A percentile compares a stretch with the other conserved stretches of the same genome.
phyloP scores from a whole-genome alignment of 1,284 basidiomycete species.

The Apiotrichum gracile region DNA sequence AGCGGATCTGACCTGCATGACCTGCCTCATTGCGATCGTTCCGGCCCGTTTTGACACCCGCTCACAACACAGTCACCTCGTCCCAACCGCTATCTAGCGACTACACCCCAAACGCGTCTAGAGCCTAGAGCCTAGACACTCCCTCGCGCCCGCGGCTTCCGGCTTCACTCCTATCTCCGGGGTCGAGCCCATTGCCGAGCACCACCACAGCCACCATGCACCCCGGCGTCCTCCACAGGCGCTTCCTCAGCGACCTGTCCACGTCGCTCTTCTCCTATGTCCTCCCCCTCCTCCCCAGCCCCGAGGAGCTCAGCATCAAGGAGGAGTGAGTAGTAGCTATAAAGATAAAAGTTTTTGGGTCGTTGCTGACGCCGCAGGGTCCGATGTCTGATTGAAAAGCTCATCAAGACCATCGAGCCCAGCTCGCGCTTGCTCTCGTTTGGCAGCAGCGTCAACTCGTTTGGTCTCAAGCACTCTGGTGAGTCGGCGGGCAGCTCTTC shows the following conservation, averaged over 20 bases:
- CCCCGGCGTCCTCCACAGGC: conserved; percentile 40
- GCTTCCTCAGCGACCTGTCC: conserved; percentile 47
- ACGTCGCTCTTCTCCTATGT: conserved; percentile 57
- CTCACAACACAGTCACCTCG: no score
- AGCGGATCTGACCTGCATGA: no score
- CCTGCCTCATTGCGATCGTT: no score
- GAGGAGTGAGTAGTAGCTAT: conserved; percentile 59
- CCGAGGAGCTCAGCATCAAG: conserved; percentile 86
- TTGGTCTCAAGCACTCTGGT: conserved; percentile 94
- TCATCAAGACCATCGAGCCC: conserved; percentile 91
- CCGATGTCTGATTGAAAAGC: conserved; percentile 82
- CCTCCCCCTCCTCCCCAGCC: conserved; percentile 77
- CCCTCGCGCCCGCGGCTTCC: no score
- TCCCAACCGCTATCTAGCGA: no score
- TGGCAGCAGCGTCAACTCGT: conserved; percentile 85
- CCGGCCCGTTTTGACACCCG: no score
- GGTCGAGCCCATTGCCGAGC: no score
- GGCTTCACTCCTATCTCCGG: no score
- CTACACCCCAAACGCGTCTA: no score
- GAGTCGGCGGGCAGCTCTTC: conserved; percentile 36
- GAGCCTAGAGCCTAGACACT: no score
- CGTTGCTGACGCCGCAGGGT: conserved; percentile 50
- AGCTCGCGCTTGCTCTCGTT: conserved; percentile 86
- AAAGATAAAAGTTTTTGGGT: no score
- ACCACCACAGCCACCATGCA: conserved; percentile 36